Conservation (phyloP, 2,329 filamentous ascomycete genomes). For the Penicillium sp. region DNA sequence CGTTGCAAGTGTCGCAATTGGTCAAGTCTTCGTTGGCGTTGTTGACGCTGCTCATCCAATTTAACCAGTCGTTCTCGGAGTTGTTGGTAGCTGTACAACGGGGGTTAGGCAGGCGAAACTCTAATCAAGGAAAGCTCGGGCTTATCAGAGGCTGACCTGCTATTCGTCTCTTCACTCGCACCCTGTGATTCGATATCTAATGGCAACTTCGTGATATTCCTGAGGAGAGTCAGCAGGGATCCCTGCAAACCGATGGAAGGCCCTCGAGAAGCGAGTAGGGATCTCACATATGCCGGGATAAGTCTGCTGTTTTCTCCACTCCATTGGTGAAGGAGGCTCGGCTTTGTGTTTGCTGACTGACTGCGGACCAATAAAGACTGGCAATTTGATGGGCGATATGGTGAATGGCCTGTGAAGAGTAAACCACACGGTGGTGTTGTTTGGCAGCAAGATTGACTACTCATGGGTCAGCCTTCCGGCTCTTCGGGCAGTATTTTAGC, state of each 20-base stretch:
- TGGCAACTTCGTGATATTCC: slow-evolving; percentile 43
- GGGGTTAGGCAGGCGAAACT: slow-evolving; percentile 27
- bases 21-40: slow-evolving; percentile 48
- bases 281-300: slow-evolving; percentile 41
- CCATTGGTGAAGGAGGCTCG: slow-evolving; percentile 27
- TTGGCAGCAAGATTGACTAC: slow-evolving; percentile 54
- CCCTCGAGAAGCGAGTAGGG: neutral
- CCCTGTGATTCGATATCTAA: slow-evolving; percentile 35
- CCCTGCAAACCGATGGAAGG: neutral
- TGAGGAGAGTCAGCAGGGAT: slow-evolving; percentile 21
- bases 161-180: slow-evolving; percentile 33
- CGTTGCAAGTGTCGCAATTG: slow-evolving; percentile 49
- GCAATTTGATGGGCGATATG: slow-evolving; percentile 60
- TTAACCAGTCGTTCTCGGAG: slow-evolving; percentile 47
- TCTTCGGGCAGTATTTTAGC: neutral
- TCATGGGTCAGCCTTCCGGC: neutral
- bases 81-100: slow-evolving; percentile 40
- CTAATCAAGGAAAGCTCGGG: slow-evolving; percentile 13
- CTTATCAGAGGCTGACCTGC: slow-evolving; percentile 30
- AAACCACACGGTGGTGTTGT: slow-evolving; percentile 56
- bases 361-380: slow-evolving; percentile 55
- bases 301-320: slow-evolving; percentile 42
- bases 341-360: slow-evolving; percentile 38
- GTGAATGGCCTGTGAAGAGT: slow-evolving; percentile 56
- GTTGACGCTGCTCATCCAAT: slow-evolving; percentile 49